phyloP scores from a whole-genome alignment of 2,329 filamentous ascomycete genomes.

The Colletotrichum destructivum region DNA sequence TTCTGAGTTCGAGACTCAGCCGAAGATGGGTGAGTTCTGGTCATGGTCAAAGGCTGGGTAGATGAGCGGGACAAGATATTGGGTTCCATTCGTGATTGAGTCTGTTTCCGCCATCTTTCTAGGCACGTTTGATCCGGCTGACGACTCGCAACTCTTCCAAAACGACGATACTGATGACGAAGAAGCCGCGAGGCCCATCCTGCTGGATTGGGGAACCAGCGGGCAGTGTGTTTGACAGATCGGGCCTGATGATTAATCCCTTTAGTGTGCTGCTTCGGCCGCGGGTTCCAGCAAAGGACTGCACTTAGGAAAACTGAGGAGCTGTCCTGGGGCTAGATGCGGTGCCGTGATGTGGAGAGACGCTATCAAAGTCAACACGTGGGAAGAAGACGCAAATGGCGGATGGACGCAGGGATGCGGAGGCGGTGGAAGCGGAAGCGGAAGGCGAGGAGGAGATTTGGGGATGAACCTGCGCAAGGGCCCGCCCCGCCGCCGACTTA shows the following conservation, averaged over 20 bases:
- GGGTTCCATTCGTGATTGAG: background rate
- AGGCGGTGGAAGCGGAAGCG: conserved; percentile 1
- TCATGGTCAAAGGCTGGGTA: background rate
- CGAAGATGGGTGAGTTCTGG: background rate
- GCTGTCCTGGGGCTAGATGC: background rate
- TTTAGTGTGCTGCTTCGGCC: conserved; percentile 8
- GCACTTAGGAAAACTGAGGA: background rate
- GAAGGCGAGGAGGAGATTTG: background rate
- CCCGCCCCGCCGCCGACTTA: background rate
- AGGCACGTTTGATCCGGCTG: background rate
- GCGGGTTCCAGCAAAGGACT: background rate
- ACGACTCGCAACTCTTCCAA: background rate
- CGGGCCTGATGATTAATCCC: conserved; percentile 8
- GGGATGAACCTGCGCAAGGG: conserved; percentile 24
- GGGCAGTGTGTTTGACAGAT: background rate
- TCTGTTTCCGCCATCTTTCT: background rate
- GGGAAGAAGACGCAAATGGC: background rate
- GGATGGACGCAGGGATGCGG: background rate
- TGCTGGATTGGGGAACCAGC: background rate
- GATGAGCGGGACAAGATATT: background rate
- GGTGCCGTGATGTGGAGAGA: conserved; percentile 15
- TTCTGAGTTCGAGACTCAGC: background rate
- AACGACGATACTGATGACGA: background rate
- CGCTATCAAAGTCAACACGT: conserved; percentile 25
- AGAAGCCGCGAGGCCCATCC: background rate